These are phyloP conservation scores for Blastocystis sp. DNA, from an alignment of 352 stramenopile species.

Conservation along the genomic window DNA sequence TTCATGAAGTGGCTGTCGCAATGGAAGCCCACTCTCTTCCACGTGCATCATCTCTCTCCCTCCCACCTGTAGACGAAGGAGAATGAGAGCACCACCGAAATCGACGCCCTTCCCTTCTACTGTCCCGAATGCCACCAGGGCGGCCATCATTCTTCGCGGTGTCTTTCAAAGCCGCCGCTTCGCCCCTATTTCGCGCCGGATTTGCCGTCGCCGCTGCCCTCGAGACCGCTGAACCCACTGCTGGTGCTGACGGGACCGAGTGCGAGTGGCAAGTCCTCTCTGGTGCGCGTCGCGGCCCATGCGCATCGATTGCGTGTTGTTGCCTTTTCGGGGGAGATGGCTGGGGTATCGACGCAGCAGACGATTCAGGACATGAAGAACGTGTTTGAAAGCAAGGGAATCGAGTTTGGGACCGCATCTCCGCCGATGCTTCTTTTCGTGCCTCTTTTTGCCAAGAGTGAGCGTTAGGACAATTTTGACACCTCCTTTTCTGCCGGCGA, in stretches of 20 bases:
- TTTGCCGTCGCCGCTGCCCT: slow-evolving; percentile 18
- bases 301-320: slow-evolving; percentile 25
- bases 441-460: neutral
- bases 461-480: slow-evolving; percentile 59
- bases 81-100: slow-evolving; percentile 38
- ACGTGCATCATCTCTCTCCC: neutral
- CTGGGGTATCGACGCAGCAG: neutral
- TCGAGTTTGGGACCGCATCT: slow-evolving; percentile 2
- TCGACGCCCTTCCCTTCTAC: slow-evolving; percentile 46
- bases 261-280: slow-evolving; percentile 24
- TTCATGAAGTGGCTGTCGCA: slow-evolving; percentile 58
- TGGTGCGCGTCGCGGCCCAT: slow-evolving; percentile 10
- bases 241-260: slow-evolving; percentile 17
- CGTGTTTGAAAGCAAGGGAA: neutral
- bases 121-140: slow-evolving; percentile 55
- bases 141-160: slow-evolving; percentile 4
- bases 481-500: slow-evolving; percentile 8
- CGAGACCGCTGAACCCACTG: neutral
- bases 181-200: slow-evolving; percentile 34
- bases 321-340: slow-evolving; percentile 5
- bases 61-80: neutral
- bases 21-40: slow-evolving; percentile 60
- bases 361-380: neutral
- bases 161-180: slow-evolving; percentile 14
- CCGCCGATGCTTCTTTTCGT: slow-evolving; percentile 52